Conservation (phyloP, 176 grass and related monocot genomes). For the Oryza punctata region DNA sequence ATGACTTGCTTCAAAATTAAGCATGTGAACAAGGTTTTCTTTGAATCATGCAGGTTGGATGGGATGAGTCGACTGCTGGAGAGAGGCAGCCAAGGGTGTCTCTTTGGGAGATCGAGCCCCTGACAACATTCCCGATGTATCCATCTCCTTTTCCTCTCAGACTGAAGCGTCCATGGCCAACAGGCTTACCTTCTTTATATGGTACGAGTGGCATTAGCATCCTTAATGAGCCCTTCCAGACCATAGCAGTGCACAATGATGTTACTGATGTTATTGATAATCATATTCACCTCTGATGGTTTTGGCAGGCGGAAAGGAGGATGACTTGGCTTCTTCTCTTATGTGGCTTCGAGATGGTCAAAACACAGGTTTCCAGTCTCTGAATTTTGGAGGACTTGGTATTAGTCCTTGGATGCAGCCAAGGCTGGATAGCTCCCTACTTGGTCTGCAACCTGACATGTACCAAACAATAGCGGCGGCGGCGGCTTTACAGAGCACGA, state of each 20-base stretch:
- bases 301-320: slow-evolving; percentile 72
- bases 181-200: slow-evolving; percentile 81
- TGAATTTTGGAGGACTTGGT: slow-evolving; percentile 79
- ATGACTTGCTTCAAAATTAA: slow-evolving; percentile 17
- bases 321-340: slow-evolving; percentile 68
- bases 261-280: slow-evolving; percentile 5
- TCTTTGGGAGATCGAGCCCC: slow-evolving; percentile 93
- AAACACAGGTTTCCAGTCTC: slow-evolving; percentile 66
- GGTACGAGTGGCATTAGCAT: slow-evolving; percentile 45
- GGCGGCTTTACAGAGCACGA: slow-evolving; percentile 46
- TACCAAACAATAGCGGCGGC: slow-evolving; percentile 63
- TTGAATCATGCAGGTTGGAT: slow-evolving; percentile 77
- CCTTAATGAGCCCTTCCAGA: slow-evolving; percentile 2
- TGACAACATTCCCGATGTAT: slow-evolving; percentile 97
- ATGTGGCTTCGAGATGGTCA: slow-evolving; percentile 70
- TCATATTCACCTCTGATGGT: slow-evolving; percentile 29
- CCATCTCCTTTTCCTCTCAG: slow-evolving; percentile 88
- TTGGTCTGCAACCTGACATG: slow-evolving; percentile 70
- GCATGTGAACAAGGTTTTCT: not conserved
- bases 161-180: slow-evolving; percentile 92
- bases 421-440: slow-evolving; percentile 56
- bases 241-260: not conserved
- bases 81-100: slow-evolving; percentile 97
- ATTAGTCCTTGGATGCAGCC: slow-evolving; percentile 76
- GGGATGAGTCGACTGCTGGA: slow-evolving; percentile 95